Base-by-base conservation (phyloP, 2,329 filamentous ascomycete genomes). In the Diplodia mutila region DNA sequence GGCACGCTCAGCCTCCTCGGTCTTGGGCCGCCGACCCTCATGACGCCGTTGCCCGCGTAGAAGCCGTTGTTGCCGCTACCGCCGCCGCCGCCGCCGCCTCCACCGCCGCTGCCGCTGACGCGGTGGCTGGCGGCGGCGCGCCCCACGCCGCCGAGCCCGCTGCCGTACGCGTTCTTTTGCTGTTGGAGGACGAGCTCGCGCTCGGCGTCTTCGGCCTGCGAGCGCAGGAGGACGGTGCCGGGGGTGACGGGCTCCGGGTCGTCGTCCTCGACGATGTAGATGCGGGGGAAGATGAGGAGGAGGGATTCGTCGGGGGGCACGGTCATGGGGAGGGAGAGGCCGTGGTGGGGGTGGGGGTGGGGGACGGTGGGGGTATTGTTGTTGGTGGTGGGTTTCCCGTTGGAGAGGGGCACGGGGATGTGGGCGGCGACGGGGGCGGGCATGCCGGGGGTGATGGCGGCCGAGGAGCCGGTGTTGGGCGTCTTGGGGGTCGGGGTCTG, bases 181-280 rank as follows among this genome's bases (percentile, higher is more conserved):
- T 63, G 59, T 29, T 63, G 59, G 11, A 63, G 18, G 2, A 25
- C 27, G 12, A 63, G 46, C 46, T 63, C 59, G 27, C 59, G 59
- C 42, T 51, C 46, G 2, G 59, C 59, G 27, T 51, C 42, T 12
- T 63, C 59, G 2, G 59, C 59, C 29, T 63, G 59, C 29, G 59
- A 63, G n/a, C 34, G 32, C 11, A 63, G 59, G 2, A 63, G 42
- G 4, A 63, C 59, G 42, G 46, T 51, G n/a, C 59, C 59, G 2
- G 59, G 46, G 1, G 59, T 63, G 27, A 63, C 59, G 11, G 59
- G 59, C 29, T 63, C 59, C n/a, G 59, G 59, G 59, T 63, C 59
- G 42, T 63, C 59, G 42, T 63, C 59, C 5, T 63, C 59, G 59
- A 63, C 59, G 59, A 63, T 63, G 59, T 63, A 63, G 59, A 63